A percentile compares a stretch with the other conserved stretches of the same genome.
These are phyloP conservation scores for Talaromyces atroroseus DNA, from an alignment of 2,329 filamentous ascomycete species.

Conservation along the genomic window DNA sequence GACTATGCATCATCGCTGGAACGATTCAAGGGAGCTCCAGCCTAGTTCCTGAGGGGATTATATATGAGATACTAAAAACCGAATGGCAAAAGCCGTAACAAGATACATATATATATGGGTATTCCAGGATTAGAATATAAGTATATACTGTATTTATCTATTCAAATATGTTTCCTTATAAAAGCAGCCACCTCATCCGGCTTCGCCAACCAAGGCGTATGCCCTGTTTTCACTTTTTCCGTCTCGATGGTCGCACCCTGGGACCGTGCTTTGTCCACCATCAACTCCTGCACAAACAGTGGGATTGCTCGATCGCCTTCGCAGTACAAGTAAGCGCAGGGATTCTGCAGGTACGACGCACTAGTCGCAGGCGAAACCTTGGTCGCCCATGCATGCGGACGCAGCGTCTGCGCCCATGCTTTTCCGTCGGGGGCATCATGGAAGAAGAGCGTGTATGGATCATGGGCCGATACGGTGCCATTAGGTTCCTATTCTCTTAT, in stretches of 20 bases:
- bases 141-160: not conserved
- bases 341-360: constrained; percentile 22
- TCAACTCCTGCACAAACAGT: constrained; percentile 24
- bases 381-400: constrained; percentile 27
- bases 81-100: too few species aligned
- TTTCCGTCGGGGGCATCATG: constrained; percentile 27
- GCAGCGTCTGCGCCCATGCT: constrained; percentile 24
- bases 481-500: constrained; percentile 12
- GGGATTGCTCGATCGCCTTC: constrained; percentile 28
- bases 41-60: too few species aligned
- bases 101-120: too few species aligned
- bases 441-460: constrained; percentile 25
- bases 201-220: constrained; percentile 27
- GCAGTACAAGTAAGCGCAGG: constrained; percentile 25
- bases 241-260: constrained; percentile 25
- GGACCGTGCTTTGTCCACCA: constrained; percentile 25
- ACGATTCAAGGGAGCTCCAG: too few species aligned
- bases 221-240: constrained; percentile 23
- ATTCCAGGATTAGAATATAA: too few species aligned
- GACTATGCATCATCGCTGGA: too few species aligned
- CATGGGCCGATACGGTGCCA: constrained; percentile 21
- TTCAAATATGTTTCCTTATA: not conserved
- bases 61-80: too few species aligned
- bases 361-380: constrained; percentile 23
- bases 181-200: constrained; percentile 12